Percentiles rank a stretch among this genome's conserved stretches.
Conservation (phyloP, 2,329 filamentous ascomycete species). For the Curvularia sp. region DNA sequence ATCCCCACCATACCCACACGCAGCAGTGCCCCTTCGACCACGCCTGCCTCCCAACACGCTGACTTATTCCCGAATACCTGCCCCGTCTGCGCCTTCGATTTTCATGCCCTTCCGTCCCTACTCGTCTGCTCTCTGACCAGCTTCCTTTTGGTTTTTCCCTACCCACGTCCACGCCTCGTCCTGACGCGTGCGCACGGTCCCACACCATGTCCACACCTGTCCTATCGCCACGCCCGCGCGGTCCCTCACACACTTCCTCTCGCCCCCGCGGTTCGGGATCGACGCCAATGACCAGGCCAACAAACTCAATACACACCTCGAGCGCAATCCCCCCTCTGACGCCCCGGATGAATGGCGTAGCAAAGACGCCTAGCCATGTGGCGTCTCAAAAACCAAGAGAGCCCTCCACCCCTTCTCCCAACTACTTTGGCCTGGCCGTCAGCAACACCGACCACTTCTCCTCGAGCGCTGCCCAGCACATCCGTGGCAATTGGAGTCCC, state of each 20-base stretch:
- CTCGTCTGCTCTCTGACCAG: constrained; percentile 14
- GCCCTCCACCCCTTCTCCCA: constrained; percentile 67
- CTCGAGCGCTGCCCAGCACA: constrained; percentile 64
- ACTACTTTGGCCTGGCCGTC: constrained; percentile 82
- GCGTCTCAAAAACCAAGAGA: constrained; percentile 33
- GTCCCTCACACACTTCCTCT: constrained; percentile 36
- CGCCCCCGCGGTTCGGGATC: constrained; percentile 34
- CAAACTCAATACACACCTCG: constrained; percentile 34
- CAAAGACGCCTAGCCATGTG: constrained; percentile 42
- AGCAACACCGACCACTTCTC: constrained; percentile 66
- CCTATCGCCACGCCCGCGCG: constrained; percentile 43
- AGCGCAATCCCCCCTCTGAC: constrained; percentile 37
- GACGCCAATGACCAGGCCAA: constrained; percentile 42
- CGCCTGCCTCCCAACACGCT: background rate
- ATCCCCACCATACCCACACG: constrained; percentile 17
- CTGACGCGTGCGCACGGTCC: constrained; percentile 15
- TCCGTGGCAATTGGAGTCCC: constrained; percentile 77
- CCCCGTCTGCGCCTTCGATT: constrained; percentile 16
- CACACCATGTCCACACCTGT: constrained; percentile 46
- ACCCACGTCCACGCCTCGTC: constrained; percentile 23
- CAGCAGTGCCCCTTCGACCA: background rate
- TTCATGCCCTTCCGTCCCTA: constrained; percentile 36
- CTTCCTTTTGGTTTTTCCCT: background rate
- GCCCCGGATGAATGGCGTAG: constrained; percentile 44
- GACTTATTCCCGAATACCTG: background rate